Evolutionary conservation across 768 basidiomycete genomes (phyloP), one percentile per base, ranked within the genome.

Genomic region (Mycena amicta): DNA sequence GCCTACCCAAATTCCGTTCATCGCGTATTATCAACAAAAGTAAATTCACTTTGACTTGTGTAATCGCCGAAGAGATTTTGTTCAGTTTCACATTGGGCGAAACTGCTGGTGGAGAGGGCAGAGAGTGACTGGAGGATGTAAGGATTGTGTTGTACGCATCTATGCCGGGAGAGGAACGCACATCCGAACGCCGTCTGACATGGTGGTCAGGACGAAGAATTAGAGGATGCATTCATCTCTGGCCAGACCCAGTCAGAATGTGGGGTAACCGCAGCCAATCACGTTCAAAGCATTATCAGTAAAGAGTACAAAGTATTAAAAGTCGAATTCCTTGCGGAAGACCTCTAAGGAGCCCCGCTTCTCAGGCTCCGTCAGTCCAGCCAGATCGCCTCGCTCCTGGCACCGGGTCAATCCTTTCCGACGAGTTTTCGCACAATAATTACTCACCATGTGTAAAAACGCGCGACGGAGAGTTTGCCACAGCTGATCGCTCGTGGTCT

Each of bases 381-480:
- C 93, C 30, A 98, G 80, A 65, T 98, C 94, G 43, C 75, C 75
- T 26, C 93, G 90, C 40, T 89, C 82, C 95, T 95, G 27, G 23
- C 16, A 26, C 18, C 33, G 53, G 33, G 5, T 49, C 41, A 13
- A 51, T 29, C 8, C 2, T 3, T 11, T 8, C n/a, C 25, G n/a
- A 22, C 1, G 41, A 3, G 15, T 28, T 12, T 11, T 22, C 41
- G 6, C 41, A 28, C 46, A 4, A 45, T 30, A 49, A 23, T 8
- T 15, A 73, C 82, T 50, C 60, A 92, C 94, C 94, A 98, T 89
- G 30, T 86, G 80, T 40, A 86, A 67, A 63, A 98, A 84, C 11
- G 91, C 85, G 41, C 94, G 83, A 57, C 91, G 82, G 25, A 99
- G 81, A 28, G 96, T 98, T 53, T 84, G 81, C 97, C 95, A 98